Percentiles rank a stretch among this genome's conserved stretches.
Conservation (phyloP, 2,329 filamentous ascomycete genomes). For the Nigrograna mackinnonii region DNA sequence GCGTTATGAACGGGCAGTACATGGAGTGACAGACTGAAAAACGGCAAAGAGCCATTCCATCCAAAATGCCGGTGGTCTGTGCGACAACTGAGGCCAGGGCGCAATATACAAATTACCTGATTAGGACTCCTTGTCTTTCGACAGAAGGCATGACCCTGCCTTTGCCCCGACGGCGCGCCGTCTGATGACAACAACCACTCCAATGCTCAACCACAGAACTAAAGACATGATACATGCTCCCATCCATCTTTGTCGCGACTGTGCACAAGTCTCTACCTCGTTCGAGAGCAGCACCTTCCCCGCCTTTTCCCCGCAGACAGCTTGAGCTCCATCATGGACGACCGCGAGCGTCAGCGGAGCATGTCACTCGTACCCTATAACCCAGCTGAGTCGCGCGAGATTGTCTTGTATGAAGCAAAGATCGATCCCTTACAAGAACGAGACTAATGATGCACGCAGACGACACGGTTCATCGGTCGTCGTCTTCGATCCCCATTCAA, state of each 20-base stretch:
- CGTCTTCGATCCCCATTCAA: constrained; percentile 82
- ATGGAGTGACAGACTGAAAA: too few relatives aligned
- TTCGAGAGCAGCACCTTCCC: constrained; percentile 1
- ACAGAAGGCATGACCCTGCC: constrained; percentile 7
- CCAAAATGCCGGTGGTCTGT: background rate
- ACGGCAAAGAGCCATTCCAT: too few relatives aligned
- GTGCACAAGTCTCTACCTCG: constrained; percentile 1
- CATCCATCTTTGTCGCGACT: constrained; percentile 1
- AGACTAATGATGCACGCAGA: constrained; percentile 52
- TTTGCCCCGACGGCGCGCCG: background rate
- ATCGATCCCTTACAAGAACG: background rate
- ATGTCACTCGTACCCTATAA: constrained; percentile 79
- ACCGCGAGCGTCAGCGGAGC: constrained; percentile 36
- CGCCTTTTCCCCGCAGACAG: constrained; percentile 13
- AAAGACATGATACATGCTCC: constrained; percentile 4
- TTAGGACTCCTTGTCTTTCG: constrained; percentile 1
- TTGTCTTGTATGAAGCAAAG: constrained; percentile 70
- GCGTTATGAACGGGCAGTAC: too few relatives aligned
- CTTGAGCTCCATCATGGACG: constrained; percentile 24
- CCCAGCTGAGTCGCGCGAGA: constrained; percentile 72
- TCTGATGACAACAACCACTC: constrained; percentile 13
- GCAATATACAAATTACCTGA: too few relatives aligned
- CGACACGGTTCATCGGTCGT: constrained; percentile 93
- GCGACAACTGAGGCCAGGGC: background rate
- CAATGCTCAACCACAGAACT: constrained; percentile 8